A percentile compares a stretch with the other conserved stretches of the same genome.
Conservation (phyloP, 805 yeast genomes). For the Wickerhamiella dianesei region DNA sequence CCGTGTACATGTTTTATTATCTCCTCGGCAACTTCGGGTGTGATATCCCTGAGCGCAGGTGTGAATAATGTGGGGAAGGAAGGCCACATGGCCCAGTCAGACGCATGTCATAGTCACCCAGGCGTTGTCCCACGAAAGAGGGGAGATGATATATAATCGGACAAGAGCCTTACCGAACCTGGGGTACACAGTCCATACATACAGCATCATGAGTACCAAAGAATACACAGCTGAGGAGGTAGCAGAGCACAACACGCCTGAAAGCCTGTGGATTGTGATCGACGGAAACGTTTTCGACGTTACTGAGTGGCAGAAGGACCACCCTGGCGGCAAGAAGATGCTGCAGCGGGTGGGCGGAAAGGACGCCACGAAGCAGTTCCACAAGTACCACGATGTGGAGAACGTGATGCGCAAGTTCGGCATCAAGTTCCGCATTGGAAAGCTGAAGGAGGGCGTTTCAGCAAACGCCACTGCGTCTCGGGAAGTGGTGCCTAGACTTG, state of each 20-base stretch:
- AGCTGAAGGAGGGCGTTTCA: conserved; percentile 9
- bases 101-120: neutral
- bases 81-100: neutral
- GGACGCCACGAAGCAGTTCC: conserved; percentile 59
- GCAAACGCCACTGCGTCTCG: conserved; percentile 9
- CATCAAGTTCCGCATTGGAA: conserved; percentile 24
- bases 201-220: conserved; percentile 3
- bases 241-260: conserved; percentile 55
- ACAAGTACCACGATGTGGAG: conserved; percentile 32
- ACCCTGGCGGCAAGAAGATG: conserved; percentile 72
- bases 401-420: conserved; percentile 26
- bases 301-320: conserved; percentile 55
- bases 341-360: conserved; percentile 67
- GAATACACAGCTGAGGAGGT: conserved; percentile 34
- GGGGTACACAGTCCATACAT: neutral
- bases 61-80: neutral
- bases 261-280: conserved; percentile 73
- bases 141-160: neutral
- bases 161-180: neutral
- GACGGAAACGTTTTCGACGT: conserved; percentile 71
- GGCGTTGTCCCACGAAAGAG: neutral
- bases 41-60: neutral
- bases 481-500: neutral
- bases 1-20: no score
- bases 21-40: neutral